Conservation (phyloP, 2,329 filamentous ascomycete genomes). For the Cladorrhinum sp. region DNA sequence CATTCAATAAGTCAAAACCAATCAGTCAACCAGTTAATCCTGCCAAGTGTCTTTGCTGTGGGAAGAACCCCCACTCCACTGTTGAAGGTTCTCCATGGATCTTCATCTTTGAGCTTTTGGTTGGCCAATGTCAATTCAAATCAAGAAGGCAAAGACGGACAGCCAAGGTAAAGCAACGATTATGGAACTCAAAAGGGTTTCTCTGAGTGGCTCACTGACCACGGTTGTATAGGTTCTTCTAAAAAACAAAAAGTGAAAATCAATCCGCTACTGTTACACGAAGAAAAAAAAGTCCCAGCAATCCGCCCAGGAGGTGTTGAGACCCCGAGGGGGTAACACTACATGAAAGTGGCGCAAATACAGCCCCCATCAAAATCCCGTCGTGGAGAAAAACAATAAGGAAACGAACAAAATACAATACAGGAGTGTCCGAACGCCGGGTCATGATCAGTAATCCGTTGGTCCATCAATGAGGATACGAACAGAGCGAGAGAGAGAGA, state of each 20-base stretch:
- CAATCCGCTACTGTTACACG: conserved; percentile 3
- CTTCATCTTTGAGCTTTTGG: background rate
- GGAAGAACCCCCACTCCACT: background rate
- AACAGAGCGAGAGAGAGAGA: background rate
- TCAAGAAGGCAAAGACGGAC: background rate
- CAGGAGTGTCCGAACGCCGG: background rate
- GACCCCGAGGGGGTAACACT: background rate
- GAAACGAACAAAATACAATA: background rate
- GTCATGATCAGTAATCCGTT: background rate
- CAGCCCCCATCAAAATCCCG: background rate
- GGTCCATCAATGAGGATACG: background rate
- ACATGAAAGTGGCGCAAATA: background rate
- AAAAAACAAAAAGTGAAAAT: background rate
- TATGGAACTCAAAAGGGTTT: conserved; percentile 2
- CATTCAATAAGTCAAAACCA: background rate
- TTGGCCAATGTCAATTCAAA: background rate
- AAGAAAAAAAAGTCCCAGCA: background rate
- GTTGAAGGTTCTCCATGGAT: background rate
- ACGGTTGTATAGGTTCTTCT: background rate
- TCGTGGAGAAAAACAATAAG: background rate
- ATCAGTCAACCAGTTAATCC: background rate
- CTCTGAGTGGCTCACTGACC: background rate
- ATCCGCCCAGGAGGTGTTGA: background rate
- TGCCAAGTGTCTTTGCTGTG: background rate
- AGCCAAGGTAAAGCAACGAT: background rate